Base-by-base conservation (phyloP, 768 basidiomycete genomes). In the Cystobasidium onofrii region DNA sequence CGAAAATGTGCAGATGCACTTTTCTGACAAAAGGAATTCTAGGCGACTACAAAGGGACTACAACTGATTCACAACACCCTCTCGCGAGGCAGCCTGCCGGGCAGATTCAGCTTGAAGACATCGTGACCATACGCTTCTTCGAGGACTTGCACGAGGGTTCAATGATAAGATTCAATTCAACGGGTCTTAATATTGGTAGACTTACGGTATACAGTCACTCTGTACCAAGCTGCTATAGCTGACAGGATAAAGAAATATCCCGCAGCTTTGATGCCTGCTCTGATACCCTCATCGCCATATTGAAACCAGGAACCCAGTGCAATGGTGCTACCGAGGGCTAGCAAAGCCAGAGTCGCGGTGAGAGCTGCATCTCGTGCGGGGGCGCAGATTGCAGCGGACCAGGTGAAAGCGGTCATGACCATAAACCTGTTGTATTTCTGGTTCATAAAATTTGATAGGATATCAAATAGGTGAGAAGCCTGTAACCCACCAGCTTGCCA, bases 171-270 rank as follows among this genome's bases (percentile, higher is more conserved):
- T 33, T 4, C 54, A 18, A 6, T 57, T 25, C 12, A 57, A 57
- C 23, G 54, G n/a, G 39, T 39, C 7, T 57, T 33, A 25, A 57
- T 4, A 33, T 33, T 57, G 54, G 18, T 25, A 25, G 31, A 33
- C 54, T 57, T 57, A 57, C 54, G 54, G 54, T 57, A 57, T 57
- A 57, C 54, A 12, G 54, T 57, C 23, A 57, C 54, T 57, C 54
- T 57, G 54, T 57, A 57, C 54, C 54, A 57, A 25, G 54, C 54
- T 33, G 54, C 54, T 25, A 57, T 57, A 57, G 54, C 54, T 33
- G 54, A 57, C 25, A 57, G 18, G 54, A 57, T 57, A 18, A 57
- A 57, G 18, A 57, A 57, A 33, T 57, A 57, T 6, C 54, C 54
- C 31, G 54, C 54, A 25, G 54, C 54, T 33, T 57, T 57, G 25